A percentile compares a stretch with the other conserved stretches of the same genome.
Conservation (phyloP, 352 stramenopile genomes). For the Thalassiosira exigua region DNA sequence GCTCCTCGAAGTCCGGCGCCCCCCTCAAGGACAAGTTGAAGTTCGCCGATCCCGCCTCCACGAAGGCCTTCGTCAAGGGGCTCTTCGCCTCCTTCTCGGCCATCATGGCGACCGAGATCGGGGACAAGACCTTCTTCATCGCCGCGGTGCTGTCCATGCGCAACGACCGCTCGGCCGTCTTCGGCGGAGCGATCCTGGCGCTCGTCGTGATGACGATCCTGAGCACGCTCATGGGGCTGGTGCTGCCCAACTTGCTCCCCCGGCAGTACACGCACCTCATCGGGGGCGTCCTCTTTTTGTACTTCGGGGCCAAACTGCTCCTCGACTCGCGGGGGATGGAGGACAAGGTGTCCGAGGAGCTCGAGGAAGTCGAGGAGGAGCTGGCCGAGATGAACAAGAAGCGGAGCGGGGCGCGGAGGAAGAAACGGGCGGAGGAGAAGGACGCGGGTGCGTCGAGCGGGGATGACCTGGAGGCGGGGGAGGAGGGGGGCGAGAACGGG, state of each 20-base stretch:
- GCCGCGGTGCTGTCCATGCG: slow-evolving; percentile 97
- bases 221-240: slow-evolving; percentile 79
- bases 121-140: slow-evolving; percentile 99
- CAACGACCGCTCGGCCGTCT: slow-evolving; percentile 94
- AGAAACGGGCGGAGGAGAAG: slow-evolving; percentile 38
- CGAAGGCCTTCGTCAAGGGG: slow-evolving; percentile 48
- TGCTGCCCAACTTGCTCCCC: slow-evolving; percentile 94
- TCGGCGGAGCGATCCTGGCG: slow-evolving; percentile 92
- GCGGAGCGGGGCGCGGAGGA: slow-evolving; percentile 45
- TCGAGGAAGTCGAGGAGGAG: slow-evolving; percentile 90
- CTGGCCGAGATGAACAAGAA: slow-evolving; percentile 78
- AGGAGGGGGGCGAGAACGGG: slow-evolving; percentile 1
- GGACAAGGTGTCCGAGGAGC: slow-evolving; percentile 85
- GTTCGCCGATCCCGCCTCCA: slow-evolving; percentile 44
- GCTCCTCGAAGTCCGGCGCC: neutral
- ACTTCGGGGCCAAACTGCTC: slow-evolving; percentile 96
- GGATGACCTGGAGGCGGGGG: slow-evolving; percentile 20
- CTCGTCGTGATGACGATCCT: slow-evolving; percentile 97
- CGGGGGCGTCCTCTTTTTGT: slow-evolving; percentile 94
- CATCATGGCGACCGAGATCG: slow-evolving; percentile 98
- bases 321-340: slow-evolving; percentile 84
- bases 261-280: slow-evolving; percentile 95
- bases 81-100: slow-evolving; percentile 54
- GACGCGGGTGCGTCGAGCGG: slow-evolving; percentile 19
- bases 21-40: slow-evolving; percentile 17